Percentiles rank a stretch among this genome's conserved stretches.
Evolutionary conservation across 140 eudicot species (phyloP).

Genomic region (Ambrosia hybrid): DNA sequence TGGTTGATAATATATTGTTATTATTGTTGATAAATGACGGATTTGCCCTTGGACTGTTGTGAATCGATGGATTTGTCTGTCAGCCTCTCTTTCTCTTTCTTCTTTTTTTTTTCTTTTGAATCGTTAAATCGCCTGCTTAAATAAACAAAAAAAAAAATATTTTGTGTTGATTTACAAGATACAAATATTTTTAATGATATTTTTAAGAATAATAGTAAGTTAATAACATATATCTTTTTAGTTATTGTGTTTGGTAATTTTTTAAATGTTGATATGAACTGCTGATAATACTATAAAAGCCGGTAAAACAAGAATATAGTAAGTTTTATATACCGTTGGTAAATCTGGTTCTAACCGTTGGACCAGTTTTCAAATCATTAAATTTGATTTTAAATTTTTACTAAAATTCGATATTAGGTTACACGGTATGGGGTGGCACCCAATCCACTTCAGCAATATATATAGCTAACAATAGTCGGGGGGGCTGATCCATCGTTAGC

Average conservation of each 20-base stretch:
- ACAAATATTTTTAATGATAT: neutral
- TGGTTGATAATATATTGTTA: conserved; percentile 35
- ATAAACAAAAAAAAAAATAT: neutral
- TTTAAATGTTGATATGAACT: neutral
- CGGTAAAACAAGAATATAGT: neutral
- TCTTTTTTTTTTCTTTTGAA: too few relatives aligned
- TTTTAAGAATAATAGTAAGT: neutral
- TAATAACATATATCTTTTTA: neutral
- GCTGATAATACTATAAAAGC: too few relatives aligned
- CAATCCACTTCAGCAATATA: too few relatives aligned
- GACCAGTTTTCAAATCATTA: too few relatives aligned
- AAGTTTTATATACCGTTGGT: too few relatives aligned
- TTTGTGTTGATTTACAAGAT: neutral
- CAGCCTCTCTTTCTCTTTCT: neutral
- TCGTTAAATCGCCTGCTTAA: neutral
- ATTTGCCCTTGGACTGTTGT: conserved; percentile 31
- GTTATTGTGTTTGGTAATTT: neutral
- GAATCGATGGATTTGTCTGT: conserved; percentile 9
- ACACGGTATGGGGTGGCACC: too few relatives aligned
- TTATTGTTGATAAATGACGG: conserved; percentile 23
- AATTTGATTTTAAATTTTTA: too few relatives aligned
- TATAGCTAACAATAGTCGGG: too few relatives aligned
- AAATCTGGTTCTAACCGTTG: too few relatives aligned
- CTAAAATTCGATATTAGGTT: too few relatives aligned
- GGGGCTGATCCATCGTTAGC: too few relatives aligned